phyloP scores from a whole-genome alignment of 2,329 filamentous ascomycete species.

The Fusarium odoratissimum region DNA sequence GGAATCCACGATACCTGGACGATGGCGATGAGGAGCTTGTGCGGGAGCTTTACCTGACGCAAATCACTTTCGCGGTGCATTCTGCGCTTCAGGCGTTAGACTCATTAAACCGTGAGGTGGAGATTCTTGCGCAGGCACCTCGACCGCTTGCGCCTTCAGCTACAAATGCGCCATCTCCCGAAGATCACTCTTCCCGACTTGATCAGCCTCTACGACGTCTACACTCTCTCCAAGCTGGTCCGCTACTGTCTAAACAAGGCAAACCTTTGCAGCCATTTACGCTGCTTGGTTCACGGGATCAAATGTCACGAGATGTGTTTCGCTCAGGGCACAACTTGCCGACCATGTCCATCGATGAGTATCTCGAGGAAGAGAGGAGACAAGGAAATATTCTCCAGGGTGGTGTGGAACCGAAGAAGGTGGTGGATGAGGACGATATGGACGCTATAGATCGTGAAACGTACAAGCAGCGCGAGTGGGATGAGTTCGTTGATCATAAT shows the following conservation, averaged over 20 bases:
- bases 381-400: slow-evolving; percentile 92
- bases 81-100: slow-evolving; percentile 90
- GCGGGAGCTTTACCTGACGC: slow-evolving; percentile 80
- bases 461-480: slow-evolving; percentile 94
- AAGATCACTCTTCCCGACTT: slow-evolving; percentile 74
- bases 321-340: slow-evolving; percentile 91
- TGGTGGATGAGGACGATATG: slow-evolving; percentile 89
- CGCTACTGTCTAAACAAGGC: slow-evolving; percentile 80
- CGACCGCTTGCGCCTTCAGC: slow-evolving; percentile 61
- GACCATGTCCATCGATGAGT: slow-evolving; percentile 98
- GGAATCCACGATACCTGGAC: slow-evolving; percentile 63
- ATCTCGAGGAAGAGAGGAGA: slow-evolving; percentile 88
- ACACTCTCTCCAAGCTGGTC: slow-evolving; percentile 67
- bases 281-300: slow-evolving; percentile 79
- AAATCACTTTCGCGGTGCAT: slow-evolving; percentile 79
- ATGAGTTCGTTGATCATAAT: slow-evolving; percentile 92
- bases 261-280: slow-evolving; percentile 94
- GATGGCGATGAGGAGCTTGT: slow-evolving; percentile 86
- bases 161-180: slow-evolving; percentile 56
- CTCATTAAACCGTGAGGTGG: slow-evolving; percentile 83
- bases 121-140: slow-evolving; percentile 82
- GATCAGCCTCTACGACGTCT: slow-evolving; percentile 71
- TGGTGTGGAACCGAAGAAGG: slow-evolving; percentile 79
- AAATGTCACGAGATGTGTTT: slow-evolving; percentile 85
- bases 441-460: slow-evolving; percentile 91